Percentiles rank a stretch among this genome's conserved stretches.
These are phyloP conservation scores for Linum tenue DNA, from an alignment of 345 rosid species.

Conservation along the genomic window DNA sequence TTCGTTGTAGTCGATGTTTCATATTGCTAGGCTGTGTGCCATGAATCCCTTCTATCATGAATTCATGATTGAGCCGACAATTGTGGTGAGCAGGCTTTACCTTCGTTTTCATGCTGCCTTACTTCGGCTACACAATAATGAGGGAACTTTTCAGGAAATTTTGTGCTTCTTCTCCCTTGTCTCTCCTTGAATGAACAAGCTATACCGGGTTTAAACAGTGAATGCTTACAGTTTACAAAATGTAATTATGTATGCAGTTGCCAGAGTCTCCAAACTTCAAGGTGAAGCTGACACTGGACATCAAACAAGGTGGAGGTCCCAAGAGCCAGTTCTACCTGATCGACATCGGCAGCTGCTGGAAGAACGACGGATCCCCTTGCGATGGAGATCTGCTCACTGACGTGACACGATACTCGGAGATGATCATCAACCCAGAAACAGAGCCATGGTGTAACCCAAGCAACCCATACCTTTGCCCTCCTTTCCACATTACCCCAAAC, in stretches of 20 bases:
- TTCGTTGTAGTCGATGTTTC: no score
- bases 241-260: slow-evolving; percentile 41
- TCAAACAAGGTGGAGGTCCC: slow-evolving; percentile 26
- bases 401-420: slow-evolving; percentile 25
- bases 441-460: slow-evolving; percentile 20
- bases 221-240: neutral
- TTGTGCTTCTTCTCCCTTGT: no score
- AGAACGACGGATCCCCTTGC: slow-evolving; percentile 24
- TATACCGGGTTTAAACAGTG: no score
- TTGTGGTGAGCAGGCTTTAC: no score
- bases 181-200: no score
- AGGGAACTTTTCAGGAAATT: no score
- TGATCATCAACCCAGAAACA: slow-evolving; percentile 28
- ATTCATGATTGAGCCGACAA: no score
- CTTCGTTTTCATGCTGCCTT: no score
- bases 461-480: slow-evolving; percentile 16
- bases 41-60: no score
- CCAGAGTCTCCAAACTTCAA: slow-evolving; percentile 28
- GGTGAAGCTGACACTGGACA: slow-evolving; percentile 25
- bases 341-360: slow-evolving; percentile 34
- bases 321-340: slow-evolving; percentile 28
- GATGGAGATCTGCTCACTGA: slow-evolving; percentile 26
- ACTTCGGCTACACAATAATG: no score
- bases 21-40: no score
- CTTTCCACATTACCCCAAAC: slow-evolving; percentile 26